A percentile compares a stretch with the other conserved stretches of the same genome.
phyloP scores from a whole-genome alignment of 2,329 filamentous ascomycete species.

The Calonectria fujianensis region DNA sequence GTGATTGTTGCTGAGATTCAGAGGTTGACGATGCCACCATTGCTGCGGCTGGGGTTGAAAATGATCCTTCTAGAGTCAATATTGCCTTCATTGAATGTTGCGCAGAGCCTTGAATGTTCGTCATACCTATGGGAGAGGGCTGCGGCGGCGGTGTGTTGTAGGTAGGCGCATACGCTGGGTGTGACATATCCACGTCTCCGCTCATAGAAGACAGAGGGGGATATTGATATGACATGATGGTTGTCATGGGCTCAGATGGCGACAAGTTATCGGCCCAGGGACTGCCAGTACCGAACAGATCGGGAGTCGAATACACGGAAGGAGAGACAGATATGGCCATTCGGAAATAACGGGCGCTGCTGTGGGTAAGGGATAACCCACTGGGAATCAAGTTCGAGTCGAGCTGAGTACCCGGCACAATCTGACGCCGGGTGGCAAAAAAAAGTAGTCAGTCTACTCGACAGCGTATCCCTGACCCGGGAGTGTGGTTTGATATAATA shows the following conservation, averaged over 20 bases:
- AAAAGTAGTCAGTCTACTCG: conserved; percentile 31
- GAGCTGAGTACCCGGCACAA: conserved; percentile 26
- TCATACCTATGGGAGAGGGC: conserved; percentile 58
- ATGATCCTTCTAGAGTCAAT: conserved; percentile 67
- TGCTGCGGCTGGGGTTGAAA: conserved; percentile 70
- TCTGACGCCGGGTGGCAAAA: conserved; percentile 33
- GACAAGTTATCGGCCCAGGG: conserved; percentile 41
- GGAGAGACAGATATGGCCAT: conserved; percentile 49
- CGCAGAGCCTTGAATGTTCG: conserved; percentile 58
- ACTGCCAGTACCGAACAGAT: conserved; percentile 35
- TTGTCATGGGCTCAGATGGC: conserved; percentile 44
- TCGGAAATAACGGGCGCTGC: conserved; percentile 31
- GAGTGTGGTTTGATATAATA: conserved; percentile 33
- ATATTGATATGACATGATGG: conserved; percentile 70
- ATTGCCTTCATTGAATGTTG: conserved; percentile 60
- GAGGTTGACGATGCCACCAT: conserved; percentile 62
- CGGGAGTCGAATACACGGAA: conserved; percentile 40
- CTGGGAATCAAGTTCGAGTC: conserved; percentile 26
- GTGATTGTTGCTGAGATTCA: conserved; percentile 54
- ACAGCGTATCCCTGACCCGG: conserved; percentile 26
- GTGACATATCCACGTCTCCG: conserved; percentile 64
- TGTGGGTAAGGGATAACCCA: conserved; percentile 22
- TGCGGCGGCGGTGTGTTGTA: conserved; percentile 56
- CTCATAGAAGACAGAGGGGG: conserved; percentile 64
- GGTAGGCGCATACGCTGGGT: conserved; percentile 59